Evolutionary conservation across 2,329 filamentous ascomycete genomes (phyloP), one percentile per base, ranked within the genome.

Genomic region (Colletotrichum simmondsii): DNA sequence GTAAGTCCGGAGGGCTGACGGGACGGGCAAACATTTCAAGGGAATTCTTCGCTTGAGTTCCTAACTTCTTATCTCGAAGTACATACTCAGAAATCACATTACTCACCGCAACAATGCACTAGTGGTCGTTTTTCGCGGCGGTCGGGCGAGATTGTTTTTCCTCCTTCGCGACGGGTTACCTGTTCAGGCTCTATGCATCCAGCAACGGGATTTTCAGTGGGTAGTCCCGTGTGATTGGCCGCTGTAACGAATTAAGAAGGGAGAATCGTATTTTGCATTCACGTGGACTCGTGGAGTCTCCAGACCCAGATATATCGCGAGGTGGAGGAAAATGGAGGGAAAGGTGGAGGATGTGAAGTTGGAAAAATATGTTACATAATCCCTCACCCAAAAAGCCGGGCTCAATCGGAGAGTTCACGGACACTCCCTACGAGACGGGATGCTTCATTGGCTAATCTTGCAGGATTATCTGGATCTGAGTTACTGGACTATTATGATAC

Each of bases 341-440:
- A 49, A 49, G 42, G 37, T 42, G 37, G 37, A 49, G 42, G 8
- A 49, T 22, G 19, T 8, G 8, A 49, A 49, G 35, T 53, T 26
- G 14, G 7, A 42, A 42, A 42, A 42, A 42, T 42, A 1, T 42
- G 22, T 68, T 62, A 68, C 68, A 61, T 68, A 71, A 71, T 49
- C 30, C 24, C 26, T 16, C 26, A 12, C 12, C 24, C 35, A 57
- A 16, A n/a, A 14, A 7, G 10, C n/a, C 30, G 49, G 28, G 32
- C 30, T 37, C 57, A n/a, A 22, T 42, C 30, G 35, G 59, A 54
- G 46, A 30, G n/a, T 37, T 16, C 4, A 32, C 24, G 59, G 37
- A 35, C 5, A 6, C 8, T 30, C 3, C n/a, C 19, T 11, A 32
- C 35, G 19, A 28, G 35, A 35, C n/a, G 10, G 42, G 3, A 11